Evolutionary conservation across 2,329 filamentous ascomycete genomes (phyloP).

Genomic region (Trichoderma koningiopsis): DNA sequence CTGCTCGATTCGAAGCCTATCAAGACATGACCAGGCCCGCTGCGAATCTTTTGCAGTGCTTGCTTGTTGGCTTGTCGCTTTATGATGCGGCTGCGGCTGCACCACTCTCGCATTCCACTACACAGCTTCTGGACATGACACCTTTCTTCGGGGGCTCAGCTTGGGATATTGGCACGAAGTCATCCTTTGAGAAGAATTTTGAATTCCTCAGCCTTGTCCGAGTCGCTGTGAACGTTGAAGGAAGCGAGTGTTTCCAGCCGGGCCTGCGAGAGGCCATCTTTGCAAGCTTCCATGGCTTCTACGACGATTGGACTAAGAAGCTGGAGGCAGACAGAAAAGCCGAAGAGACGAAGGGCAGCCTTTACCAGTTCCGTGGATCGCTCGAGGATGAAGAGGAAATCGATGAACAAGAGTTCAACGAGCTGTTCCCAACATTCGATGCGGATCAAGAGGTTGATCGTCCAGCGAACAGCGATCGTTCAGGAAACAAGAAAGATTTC

Average conservation of each 20-base stretch:
- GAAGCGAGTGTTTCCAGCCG: conserved; percentile 43
- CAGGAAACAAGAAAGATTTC: conserved; percentile 40
- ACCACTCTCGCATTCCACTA: conserved; percentile 41
- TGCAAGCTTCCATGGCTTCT: conserved; percentile 70
- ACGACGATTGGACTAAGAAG: conserved; percentile 76
- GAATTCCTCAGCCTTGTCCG: conserved; percentile 46
- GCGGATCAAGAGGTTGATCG: conserved; percentile 45
- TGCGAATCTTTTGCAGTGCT: conserved; percentile 75
- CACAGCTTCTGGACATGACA: conserved; percentile 47
- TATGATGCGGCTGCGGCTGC: conserved; percentile 49
- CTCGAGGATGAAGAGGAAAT: conserved; percentile 74
- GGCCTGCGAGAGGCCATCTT: conserved; percentile 59
- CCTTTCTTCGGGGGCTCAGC: conserved; percentile 59
- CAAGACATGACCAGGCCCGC: conserved; percentile 81
- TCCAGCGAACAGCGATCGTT: conserved; percentile 34
- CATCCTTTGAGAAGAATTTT: conserved; percentile 40
- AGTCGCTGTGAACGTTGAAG: conserved; percentile 50
- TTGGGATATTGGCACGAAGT: conserved; percentile 33
- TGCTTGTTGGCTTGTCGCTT: conserved; percentile 74
- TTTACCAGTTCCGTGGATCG: conserved; percentile 83
- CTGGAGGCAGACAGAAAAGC: conserved; percentile 75
- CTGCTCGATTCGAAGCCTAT: conserved; percentile 72
- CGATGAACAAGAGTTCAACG: conserved; percentile 72
- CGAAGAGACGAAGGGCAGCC: conserved; percentile 70
- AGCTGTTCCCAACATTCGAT: conserved; percentile 78